A percentile compares a stretch with the other conserved stretches of the same genome.
Conservation (phyloP, 768 basidiomycete genomes). For the Termitomyces sp. region DNA sequence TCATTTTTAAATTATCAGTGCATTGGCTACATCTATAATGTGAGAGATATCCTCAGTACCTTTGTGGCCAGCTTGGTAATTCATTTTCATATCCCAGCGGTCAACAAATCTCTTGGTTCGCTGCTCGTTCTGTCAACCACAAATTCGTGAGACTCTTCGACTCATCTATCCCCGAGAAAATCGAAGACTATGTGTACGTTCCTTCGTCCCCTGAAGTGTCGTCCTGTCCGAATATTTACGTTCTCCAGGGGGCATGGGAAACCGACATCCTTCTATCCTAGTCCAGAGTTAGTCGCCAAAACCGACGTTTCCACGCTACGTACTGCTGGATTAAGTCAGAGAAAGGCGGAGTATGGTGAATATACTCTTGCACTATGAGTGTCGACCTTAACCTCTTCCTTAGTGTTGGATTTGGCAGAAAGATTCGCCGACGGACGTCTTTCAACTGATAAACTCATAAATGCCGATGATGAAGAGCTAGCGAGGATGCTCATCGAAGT, state of each 20-base stretch:
- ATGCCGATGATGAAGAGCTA: constrained; percentile 73
- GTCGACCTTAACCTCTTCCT: neutral
- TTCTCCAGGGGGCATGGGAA: constrained; percentile 15
- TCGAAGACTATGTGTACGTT: constrained; percentile 40
- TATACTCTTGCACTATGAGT: neutral
- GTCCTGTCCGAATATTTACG: neutral
- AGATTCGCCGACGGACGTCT: constrained; percentile 80
- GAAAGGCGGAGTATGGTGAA: constrained; percentile 90
- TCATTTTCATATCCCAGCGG: constrained; percentile 31
- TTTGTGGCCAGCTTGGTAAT: neutral
- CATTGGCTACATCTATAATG: constrained; percentile 69
- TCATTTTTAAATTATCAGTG: constrained; percentile 30
- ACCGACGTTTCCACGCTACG: constrained; percentile 56
- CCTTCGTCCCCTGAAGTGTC: constrained; percentile 2
- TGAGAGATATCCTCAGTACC: constrained; percentile 27
- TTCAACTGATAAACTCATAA: constrained; percentile 62
- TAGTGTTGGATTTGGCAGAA: constrained; percentile 74
- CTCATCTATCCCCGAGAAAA: constrained; percentile 65
- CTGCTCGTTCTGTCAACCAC: constrained; percentile 79
- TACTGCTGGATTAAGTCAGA: constrained; percentile 68
- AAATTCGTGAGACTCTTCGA: constrained; percentile 75
- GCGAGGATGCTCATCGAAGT: constrained; percentile 71
- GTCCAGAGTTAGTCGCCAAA: constrained; percentile 58
- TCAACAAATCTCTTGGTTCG: constrained; percentile 84
- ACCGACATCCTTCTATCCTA: constrained; percentile 55